Evolutionary conservation across 257 asterid genomes (phyloP), one percentile per base, ranked within the genome.

Genomic region (Ocimum tenuiflorum): DNA sequence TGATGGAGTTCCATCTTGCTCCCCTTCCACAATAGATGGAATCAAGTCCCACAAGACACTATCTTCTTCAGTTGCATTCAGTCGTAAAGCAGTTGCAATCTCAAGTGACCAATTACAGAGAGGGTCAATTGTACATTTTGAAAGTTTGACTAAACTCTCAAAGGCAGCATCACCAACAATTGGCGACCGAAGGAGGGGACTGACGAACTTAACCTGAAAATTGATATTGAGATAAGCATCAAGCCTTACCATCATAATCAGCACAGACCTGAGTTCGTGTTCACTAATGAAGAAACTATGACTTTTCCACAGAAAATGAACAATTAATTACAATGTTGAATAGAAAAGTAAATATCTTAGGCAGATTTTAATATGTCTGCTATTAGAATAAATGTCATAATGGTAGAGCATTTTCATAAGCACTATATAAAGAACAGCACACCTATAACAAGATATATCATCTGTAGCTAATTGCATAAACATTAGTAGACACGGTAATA

Each of bases 31-130:
- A 79, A 64, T 76, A 64, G 89, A 78, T 69, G 89, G 89, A 80
- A 92, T 80, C 43, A 83, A 71, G 67, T 76, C 87, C 89, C 83
- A 84, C 72, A 92, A 76, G 69, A 81, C 74, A 54, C 80, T 75
- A 72, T 33, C 72, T 65, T 87, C 87, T 78, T 82, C 88, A 2
- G 87, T 81, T 62, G 80, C 86, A 76, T 82, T 86, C 60, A 92
- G 70, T 46, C 91, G 82, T 65, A 89, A 82, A 35, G 95, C 97
- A 79, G 96, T 92, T 50, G 99, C 97, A 77, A 88, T 89, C 75
- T 92, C 99, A 73, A 85, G 82, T 63, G 96, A 87, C 97, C 99
- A 92, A 77, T 89, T 92, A 81, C 91, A 84, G 56, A 92, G 87
- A 73, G 99, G 99, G 48, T 83, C 78, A 49, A 83, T 82, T 52